Conservation (phyloP, 768 basidiomycete species). For the Scleroderma bovista region DNA sequence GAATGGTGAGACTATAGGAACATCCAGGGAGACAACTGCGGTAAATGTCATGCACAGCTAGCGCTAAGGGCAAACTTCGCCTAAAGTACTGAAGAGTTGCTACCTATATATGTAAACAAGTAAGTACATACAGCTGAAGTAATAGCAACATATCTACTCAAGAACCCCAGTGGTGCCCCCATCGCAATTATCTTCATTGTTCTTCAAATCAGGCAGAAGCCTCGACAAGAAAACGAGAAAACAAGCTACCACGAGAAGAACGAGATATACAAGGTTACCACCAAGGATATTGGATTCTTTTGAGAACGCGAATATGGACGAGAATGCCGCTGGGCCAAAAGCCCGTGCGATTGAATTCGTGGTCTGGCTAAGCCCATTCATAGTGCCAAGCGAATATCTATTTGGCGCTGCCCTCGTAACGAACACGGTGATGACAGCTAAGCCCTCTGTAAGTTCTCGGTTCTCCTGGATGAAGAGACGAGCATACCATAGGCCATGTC, state of each 20-base stretch:
- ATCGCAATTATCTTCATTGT: not conserved
- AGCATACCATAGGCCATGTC: conserved; percentile 16
- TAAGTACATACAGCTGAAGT: no score
- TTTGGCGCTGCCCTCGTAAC: conserved; percentile 26
- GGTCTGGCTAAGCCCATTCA: conserved; percentile 54
- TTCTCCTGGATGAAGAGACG: not conserved
- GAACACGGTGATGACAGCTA: conserved; percentile 24
- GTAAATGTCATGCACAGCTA: no score
- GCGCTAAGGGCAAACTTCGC: no score
- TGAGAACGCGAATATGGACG: conserved; percentile 46
- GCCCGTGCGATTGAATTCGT: conserved; percentile 42
- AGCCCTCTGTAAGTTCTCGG: not conserved
- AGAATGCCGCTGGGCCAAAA: conserved; percentile 47
- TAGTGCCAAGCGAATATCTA: conserved; percentile 39
- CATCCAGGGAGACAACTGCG: no score
- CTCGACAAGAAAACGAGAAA: not conserved
- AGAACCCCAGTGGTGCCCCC: not conserved
- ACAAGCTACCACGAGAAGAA: not conserved
- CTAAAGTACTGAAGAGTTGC: no score
- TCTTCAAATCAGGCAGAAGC: not conserved
- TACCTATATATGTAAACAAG: no score
- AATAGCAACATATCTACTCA: no score
- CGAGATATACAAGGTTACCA: not conserved
- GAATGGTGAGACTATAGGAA: no score
- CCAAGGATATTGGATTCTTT: not conserved